Evolutionary conservation across 352 stramenopile species (phyloP), one percentile per base, ranked within the genome.

Genomic region (Globisporangium carolinianum): DNA sequence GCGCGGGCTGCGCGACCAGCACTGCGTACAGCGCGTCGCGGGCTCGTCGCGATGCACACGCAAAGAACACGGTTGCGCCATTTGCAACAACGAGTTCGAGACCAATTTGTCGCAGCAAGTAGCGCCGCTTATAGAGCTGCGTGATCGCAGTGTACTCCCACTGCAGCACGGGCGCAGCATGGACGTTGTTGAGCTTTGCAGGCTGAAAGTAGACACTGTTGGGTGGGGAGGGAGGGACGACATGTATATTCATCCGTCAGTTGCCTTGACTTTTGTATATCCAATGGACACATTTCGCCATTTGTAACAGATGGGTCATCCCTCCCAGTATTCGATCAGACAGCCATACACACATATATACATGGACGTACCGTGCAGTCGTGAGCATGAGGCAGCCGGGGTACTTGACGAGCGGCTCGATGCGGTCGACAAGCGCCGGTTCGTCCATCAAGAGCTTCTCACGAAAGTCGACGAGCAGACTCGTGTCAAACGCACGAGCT

Each of bases 311-410:
- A 42, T 11, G 38, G 38, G 77, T 65, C 38, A 42, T 42, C 38
- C 7, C 38, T 42, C 7, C 11, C 5, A 32, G 38, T 42, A 42
- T 11, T 42, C 38, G 2, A 42, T 11, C 3, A 42, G 38, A 42
- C 41, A 46, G 1, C 15, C 10, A 5, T 12, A 10, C 4, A 14
- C 6, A 12, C 15, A n/a, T 45, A 45, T 10, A 45, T 10, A 10
- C 38, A 42, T 42, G 41, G 41, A 48, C 45, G 45, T 17, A 48
- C 45, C 45, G 67, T 50, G 74, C 47, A 5, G 75, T 71, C 62
- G 83, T 79, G 53, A 98, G 73, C 83, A 98, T 96, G 32, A 98
- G 42, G 56, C 83, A 94, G 3, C 93, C 92, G 0, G 91, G 93
- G 59, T 96, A 92, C 65, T 94, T 91, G 35, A 97, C 72, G 24